A percentile compares a stretch with the other conserved stretches of the same genome.
Conservation (phyloP, 208 protist species). For the Entamoeba invadens region DNA sequence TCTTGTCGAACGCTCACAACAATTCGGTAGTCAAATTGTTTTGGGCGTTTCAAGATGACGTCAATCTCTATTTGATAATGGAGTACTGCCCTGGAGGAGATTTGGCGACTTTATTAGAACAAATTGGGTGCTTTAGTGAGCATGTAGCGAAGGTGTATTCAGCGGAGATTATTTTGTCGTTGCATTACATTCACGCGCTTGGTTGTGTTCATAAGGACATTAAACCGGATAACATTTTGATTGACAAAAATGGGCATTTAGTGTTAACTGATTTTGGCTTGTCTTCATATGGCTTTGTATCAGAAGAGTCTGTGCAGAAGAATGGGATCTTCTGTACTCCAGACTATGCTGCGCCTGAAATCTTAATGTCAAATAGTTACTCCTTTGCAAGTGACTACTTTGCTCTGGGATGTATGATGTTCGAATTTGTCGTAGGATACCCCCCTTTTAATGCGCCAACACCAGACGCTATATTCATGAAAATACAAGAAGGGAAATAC, state of each 20-base stretch:
- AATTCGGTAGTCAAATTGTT: background rate
- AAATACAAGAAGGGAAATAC: constrained; percentile 53
- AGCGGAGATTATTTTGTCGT: background rate
- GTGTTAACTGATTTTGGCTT: constrained; percentile 9
- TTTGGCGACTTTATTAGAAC: background rate
- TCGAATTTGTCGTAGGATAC: constrained; percentile 56
- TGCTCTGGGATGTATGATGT: constrained; percentile 73
- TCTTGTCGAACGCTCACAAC: background rate
- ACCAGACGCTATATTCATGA: constrained; percentile 60
- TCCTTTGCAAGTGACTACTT: constrained; percentile 82
- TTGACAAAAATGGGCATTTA: constrained; percentile 3
- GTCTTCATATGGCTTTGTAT: background rate
- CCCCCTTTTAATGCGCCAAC: constrained; percentile 63
- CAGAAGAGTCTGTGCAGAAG: background rate
- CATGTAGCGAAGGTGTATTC: background rate
- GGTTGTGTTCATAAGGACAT: background rate
- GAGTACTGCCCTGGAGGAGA: constrained; percentile 6
- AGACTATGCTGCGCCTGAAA: constrained; percentile 56
- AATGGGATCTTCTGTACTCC: background rate
- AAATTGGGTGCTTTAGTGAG: background rate
- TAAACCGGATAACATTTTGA: constrained; percentile 9
- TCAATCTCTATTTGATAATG: constrained; percentile 3
- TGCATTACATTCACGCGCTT: background rate
- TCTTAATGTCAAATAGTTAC: constrained; percentile 65
- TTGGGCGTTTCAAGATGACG: background rate